Conservation (phyloP, 2,329 filamentous ascomycete species). For the Calonectria pseudoreteaudii region DNA sequence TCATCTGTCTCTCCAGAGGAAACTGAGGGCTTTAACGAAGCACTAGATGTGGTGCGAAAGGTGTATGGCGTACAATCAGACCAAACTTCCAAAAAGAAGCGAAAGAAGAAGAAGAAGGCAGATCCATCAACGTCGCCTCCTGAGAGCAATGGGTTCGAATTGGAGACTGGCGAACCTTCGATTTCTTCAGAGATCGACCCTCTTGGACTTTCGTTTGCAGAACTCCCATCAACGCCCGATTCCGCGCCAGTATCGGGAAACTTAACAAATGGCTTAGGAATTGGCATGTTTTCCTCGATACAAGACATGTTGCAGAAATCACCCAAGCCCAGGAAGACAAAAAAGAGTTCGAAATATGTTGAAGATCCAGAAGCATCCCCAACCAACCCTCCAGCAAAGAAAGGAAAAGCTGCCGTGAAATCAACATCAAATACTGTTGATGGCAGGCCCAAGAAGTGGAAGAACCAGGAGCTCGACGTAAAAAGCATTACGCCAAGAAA, state of each 20-base stretch:
- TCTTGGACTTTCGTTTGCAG: not conserved
- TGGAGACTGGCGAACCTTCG: not conserved
- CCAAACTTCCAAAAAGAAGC: not conserved
- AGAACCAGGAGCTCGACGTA: constrained; percentile 36
- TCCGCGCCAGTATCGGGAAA: not conserved
- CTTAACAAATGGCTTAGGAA: constrained; percentile 17
- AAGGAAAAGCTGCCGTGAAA: not conserved
- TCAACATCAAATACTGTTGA: not conserved
- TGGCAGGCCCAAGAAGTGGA: not conserved
- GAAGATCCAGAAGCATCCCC: not conserved
- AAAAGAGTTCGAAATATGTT: not conserved
- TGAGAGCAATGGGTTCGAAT: not conserved
- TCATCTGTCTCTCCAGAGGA: not conserved
- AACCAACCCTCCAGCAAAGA: not conserved
- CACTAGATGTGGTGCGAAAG: constrained; percentile 38
- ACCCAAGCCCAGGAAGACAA: not conserved
- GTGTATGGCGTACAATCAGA: constrained; percentile 36
- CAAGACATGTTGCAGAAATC: constrained; percentile 40
- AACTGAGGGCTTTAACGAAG: constrained; percentile 33
- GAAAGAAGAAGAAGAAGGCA: constrained; percentile 16
- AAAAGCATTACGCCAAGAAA: constrained; percentile 42
- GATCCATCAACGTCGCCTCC: not conserved
- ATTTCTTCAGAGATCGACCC: not conserved
- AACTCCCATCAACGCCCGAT: not conserved
- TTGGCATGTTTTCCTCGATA: constrained; percentile 44